A percentile compares a stretch with the other conserved stretches of the same genome.
These are phyloP conservation scores for Mycena pura DNA, from an alignment of 768 basidiomycete genomes.

Conservation along the genomic window DNA sequence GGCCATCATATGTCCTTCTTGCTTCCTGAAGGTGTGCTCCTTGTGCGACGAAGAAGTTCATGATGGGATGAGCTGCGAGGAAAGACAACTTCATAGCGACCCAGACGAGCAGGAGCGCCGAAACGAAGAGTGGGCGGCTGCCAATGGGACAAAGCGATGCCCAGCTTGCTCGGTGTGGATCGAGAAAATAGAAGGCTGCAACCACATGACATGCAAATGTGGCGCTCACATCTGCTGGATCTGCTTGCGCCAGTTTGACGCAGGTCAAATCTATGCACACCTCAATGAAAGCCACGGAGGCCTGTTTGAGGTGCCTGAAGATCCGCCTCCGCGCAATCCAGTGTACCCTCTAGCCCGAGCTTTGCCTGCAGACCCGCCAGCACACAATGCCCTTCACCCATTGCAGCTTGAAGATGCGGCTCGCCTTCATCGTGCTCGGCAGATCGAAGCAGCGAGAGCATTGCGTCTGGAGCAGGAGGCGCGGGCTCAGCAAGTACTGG, in stretches of 20 bases:
- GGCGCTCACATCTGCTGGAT: constrained; percentile 62
- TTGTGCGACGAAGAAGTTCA: constrained; percentile 57
- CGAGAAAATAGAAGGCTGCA: constrained; percentile 60
- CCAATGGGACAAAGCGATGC: constrained; percentile 51
- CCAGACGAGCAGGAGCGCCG: constrained; percentile 49
- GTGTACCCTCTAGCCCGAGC: not conserved
- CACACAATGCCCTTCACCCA: not conserved
- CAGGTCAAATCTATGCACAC: constrained; percentile 39
- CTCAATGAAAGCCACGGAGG: constrained; percentile 39
- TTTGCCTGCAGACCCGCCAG: not conserved
- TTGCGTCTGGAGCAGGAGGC: too few relatives aligned
- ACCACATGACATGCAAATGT: constrained; percentile 60
- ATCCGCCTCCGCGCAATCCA: not conserved
- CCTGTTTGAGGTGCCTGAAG: constrained; percentile 11
- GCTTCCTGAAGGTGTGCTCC: constrained; percentile 55
- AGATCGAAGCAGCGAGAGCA: not conserved
- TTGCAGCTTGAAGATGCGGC: not conserved
- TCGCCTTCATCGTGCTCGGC: not conserved
- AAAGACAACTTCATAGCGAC: constrained; percentile 40
- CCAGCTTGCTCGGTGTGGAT: constrained; percentile 53
- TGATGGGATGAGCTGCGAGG: constrained; percentile 58
- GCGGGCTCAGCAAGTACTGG: too few relatives aligned
- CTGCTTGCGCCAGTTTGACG: constrained; percentile 52
- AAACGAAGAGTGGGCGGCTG: constrained; percentile 46
- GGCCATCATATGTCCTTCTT: constrained; percentile 58